Conservation (phyloP, 2,329 filamentous ascomycete species). For the Pseudopyrenochaeta lycopersici region DNA sequence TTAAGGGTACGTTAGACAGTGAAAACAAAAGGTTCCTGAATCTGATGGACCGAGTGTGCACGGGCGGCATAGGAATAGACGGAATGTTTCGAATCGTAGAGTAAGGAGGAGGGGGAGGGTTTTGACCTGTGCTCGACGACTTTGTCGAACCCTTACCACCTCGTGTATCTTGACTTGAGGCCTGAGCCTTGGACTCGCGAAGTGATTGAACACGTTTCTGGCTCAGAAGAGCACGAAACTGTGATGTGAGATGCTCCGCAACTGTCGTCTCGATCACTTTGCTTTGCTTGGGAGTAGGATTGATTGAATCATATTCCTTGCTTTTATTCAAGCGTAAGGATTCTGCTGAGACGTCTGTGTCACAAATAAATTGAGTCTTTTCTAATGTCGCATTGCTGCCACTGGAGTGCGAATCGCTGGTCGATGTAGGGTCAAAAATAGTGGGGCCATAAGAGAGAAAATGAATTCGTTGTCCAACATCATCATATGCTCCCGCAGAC, state of each 20-base stretch:
- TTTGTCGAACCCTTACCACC: neutral
- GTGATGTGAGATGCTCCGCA: neutral
- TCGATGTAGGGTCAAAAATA: too few relatives aligned
- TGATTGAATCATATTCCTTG: neutral
- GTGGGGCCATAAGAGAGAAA: too few relatives aligned
- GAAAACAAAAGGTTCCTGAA: slow-evolving; percentile 75
- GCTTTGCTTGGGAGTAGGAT: neutral
- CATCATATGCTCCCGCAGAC: too few relatives aligned
- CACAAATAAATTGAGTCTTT: neutral
- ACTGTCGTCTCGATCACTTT: too few relatives aligned
- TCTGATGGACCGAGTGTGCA: slow-evolving; percentile 50
- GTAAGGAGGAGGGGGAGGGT: slow-evolving; percentile 62
- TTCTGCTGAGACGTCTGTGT: neutral
- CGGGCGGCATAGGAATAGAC: slow-evolving; percentile 74
- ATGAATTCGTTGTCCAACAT: too few relatives aligned
- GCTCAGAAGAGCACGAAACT: neutral
- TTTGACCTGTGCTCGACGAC: neutral
- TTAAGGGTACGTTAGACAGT: slow-evolving; percentile 82
- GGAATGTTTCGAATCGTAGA: slow-evolving; percentile 66
- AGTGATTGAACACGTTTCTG: neutral
- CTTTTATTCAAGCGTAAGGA: neutral
- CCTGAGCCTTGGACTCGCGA: neutral
- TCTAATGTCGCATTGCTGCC: too few relatives aligned
- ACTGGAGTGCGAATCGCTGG: too few relatives aligned
- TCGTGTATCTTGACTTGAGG: neutral